Percentiles rank a stretch among this genome's conserved stretches.
Evolutionary conservation across 352 stramenopile species (phyloP).

Genomic region (Pythium sp.): DNA sequence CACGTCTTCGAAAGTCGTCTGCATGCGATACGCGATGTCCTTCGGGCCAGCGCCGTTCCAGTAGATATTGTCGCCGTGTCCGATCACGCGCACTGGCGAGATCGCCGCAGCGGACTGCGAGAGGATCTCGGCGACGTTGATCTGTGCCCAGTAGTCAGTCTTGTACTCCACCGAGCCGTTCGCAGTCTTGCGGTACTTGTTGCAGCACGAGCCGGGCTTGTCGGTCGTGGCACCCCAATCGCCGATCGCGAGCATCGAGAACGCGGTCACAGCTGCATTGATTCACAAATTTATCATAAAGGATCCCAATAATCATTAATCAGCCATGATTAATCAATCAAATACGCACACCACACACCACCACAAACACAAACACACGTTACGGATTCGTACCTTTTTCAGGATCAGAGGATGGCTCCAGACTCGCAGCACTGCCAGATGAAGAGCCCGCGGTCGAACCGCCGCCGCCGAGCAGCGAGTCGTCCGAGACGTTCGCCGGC

Average conservation of each 20-base stretch:
- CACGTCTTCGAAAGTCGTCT: conserved; percentile 82
- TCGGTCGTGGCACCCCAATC: conserved; percentile 86
- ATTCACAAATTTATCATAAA: background rate
- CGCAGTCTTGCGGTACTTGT: conserved; percentile 84
- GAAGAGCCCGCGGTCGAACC: conserved; percentile 20
- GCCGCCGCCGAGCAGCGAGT: conserved; percentile 31
- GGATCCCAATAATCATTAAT: conserved; percentile 10
- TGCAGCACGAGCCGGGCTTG: conserved; percentile 86
- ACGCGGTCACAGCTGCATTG: conserved; percentile 31
- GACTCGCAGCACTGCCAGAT: conserved; percentile 22
- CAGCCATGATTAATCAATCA: conserved; percentile 8
- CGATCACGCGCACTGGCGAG: conserved; percentile 68
- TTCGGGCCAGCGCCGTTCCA: conserved; percentile 79
- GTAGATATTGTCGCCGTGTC: conserved; percentile 88
- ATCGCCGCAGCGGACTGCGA: conserved; percentile 63
- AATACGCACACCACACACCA: background rate
- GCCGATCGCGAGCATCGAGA: conserved; percentile 85
- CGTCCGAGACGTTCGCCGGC: conserved; percentile 46
- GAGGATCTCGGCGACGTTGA: conserved; percentile 81
- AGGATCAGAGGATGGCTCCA: conserved; percentile 60
- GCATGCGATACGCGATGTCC: conserved; percentile 81
- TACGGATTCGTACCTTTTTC: conserved; percentile 24
- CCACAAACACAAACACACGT: background rate
- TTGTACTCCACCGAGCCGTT: conserved; percentile 83
- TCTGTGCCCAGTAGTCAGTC: conserved; percentile 85